Conservation (phyloP, 495 filamentous ascomycete species). For the Friedmanniomyces simplex region DNA sequence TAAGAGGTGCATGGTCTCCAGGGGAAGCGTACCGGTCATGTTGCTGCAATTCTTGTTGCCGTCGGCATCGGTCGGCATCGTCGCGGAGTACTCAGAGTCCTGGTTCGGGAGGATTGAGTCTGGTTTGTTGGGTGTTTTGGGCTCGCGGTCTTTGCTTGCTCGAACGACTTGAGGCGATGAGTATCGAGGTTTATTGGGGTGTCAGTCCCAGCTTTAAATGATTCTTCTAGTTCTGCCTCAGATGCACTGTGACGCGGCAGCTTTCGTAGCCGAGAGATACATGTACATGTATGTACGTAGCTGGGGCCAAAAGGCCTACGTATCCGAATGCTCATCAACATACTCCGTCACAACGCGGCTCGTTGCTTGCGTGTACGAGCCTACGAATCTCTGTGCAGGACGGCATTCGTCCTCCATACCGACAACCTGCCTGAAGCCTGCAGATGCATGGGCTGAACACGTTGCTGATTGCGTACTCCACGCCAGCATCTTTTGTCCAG, state of each 20-base stretch:
- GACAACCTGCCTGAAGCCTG: neutral
- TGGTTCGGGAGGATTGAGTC: neutral
- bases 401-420: neutral
- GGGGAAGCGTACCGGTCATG: slow-evolving; percentile 2
- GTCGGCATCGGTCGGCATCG: slow-evolving; percentile 5
- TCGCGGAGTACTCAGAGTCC: too few species aligned
- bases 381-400: neutral
- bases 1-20: too few species aligned
- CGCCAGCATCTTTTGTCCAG: too few species aligned
- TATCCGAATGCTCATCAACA: too few species aligned
- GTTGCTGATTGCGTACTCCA: neutral
- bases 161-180: too few species aligned
- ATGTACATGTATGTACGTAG: neutral
- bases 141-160: too few species aligned
- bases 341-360: neutral
- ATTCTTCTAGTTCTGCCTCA: neutral
- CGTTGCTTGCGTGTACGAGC: neutral
- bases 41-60: slow-evolving; percentile 14
- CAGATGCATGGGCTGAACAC: neutral
- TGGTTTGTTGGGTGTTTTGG: too few species aligned
- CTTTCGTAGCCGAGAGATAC: neutral
- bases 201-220: too few species aligned
- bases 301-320: too few species aligned
- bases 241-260: neutral
- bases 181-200: too few species aligned